phyloP scores from a whole-genome alignment of 305 asterid species.

The Fraxinus sp. region DNA sequence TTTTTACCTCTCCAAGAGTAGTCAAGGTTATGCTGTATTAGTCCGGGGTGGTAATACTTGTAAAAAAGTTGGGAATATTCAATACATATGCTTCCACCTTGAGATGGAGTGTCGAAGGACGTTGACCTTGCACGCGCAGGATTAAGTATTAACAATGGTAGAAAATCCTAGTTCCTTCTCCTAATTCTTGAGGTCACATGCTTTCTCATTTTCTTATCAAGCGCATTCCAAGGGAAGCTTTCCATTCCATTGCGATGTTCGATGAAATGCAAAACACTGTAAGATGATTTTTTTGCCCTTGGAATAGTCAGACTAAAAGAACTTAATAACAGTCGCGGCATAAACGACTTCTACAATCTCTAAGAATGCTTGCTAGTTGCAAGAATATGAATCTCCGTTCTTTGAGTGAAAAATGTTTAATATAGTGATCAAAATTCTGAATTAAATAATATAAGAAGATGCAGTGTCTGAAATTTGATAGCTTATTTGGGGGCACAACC shows the following conservation, averaged over 20 bases:
- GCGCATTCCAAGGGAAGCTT: not conserved
- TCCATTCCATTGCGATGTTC: not conserved
- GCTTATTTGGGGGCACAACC: conserved; percentile 6
- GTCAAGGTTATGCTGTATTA: not conserved
- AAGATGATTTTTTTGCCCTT: not conserved
- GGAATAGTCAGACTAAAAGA: conserved; percentile 1
- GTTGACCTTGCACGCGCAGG: not conserved
- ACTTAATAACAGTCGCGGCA: not conserved
- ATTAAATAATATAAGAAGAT: not conserved
- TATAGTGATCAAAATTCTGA: not conserved
- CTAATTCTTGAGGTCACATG: not conserved
- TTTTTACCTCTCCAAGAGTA: not conserved
- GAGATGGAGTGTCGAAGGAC: not conserved
- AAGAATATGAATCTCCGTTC: not conserved
- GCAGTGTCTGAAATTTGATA: conserved; percentile 1
- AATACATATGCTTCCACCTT: not conserved
- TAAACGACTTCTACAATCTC: not conserved
- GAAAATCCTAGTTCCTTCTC: not conserved
- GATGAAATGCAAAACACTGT: not conserved
- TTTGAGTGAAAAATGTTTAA: not conserved
- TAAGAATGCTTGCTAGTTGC: not conserved
- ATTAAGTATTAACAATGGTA: not conserved
- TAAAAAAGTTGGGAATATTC: not conserved
- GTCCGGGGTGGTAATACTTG: not conserved
- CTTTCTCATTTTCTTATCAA: not conserved